Evolutionary conservation across 306 rosid species (phyloP), one percentile per base, ranked within the genome.

Genomic region (Astragalus glycyphyllos): DNA sequence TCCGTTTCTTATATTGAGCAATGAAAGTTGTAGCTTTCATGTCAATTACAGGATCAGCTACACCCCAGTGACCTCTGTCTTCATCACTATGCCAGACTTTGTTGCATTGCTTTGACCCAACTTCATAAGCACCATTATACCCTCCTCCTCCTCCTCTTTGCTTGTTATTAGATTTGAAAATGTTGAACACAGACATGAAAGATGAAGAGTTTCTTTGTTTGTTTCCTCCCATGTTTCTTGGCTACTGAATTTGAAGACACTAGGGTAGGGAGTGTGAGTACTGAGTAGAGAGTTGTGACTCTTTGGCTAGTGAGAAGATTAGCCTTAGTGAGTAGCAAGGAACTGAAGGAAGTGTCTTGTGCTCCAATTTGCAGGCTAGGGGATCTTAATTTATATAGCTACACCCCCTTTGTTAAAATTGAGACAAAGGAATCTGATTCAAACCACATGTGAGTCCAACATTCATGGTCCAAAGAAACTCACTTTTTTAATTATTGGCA

Each of bases 21-120:
- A 92, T 88, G 80, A 69, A 86, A 67, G 57, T 89, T 0, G 80
- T 78, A 31, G 98, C 97, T 58, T 75, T 88, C 63, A 38, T 72
- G 40, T 93, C 89, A 69, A 93, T 86, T 48, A 59, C 82, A 16
- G 86, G 97, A 58, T 86, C 97, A 8, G 91, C 92, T 0, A 78
- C 86, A n/a, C 88, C 82, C 63, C 66, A 80, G 0, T 65, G 68
- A 1, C 75, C 87, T 75, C 76, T 79, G 73, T 93, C 98, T 41
- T 77, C 91, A 29, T 90, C 94, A 48, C 96, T 93, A 0, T 88
- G 85, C 91, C 89, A 86, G 10, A 88, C 90, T 78, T 59, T 79
- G 59, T 56, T 86, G 44, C 78, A 32, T 2, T 68, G 57, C 56
- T 67, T 84, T n/a, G 64, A 11, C 3, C 72, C 70, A 1, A 76